Percentiles rank a stretch among this genome's conserved stretches.
phyloP scores from a whole-genome alignment of 257 asterid genomes.

The Capsicum chinense region DNA sequence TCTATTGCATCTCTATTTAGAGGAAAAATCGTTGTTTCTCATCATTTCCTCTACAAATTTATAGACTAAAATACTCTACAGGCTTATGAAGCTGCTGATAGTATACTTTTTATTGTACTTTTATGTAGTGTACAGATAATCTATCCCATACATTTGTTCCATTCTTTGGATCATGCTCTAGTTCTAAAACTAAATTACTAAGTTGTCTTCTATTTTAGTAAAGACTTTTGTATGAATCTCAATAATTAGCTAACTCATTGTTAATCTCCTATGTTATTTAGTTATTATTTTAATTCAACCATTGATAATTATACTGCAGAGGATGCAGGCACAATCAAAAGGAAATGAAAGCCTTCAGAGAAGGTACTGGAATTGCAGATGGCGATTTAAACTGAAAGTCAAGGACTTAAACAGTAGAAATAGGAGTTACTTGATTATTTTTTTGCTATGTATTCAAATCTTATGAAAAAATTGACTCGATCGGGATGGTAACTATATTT shows the following conservation, averaged over 20 bases:
- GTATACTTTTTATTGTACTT: neutral
- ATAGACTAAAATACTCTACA: neutral
- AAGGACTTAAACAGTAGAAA: no score
- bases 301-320: constrained; percentile 68
- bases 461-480: no score
- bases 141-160: constrained; percentile 10
- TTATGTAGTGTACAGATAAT: neutral
- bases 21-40: neutral
- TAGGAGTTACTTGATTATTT: no score
- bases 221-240: neutral
- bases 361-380: constrained; percentile 57
- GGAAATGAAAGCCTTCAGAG: constrained; percentile 75
- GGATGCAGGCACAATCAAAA: constrained; percentile 66
- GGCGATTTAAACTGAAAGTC: no score
- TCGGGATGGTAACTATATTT: no score
- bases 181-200: constrained; percentile 15
- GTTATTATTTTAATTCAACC: constrained; percentile 35
- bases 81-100: neutral
- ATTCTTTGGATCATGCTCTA: neutral
- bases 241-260: neutral
- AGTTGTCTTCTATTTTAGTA: constrained; percentile 11
- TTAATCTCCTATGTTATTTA: neutral
- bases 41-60: neutral
- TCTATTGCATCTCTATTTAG: constrained; percentile 21
- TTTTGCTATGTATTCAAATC: no score